Evolutionary conservation across 2,329 filamentous ascomycete species (phyloP).

Genomic region (Cladophialophora yegresii): DNA sequence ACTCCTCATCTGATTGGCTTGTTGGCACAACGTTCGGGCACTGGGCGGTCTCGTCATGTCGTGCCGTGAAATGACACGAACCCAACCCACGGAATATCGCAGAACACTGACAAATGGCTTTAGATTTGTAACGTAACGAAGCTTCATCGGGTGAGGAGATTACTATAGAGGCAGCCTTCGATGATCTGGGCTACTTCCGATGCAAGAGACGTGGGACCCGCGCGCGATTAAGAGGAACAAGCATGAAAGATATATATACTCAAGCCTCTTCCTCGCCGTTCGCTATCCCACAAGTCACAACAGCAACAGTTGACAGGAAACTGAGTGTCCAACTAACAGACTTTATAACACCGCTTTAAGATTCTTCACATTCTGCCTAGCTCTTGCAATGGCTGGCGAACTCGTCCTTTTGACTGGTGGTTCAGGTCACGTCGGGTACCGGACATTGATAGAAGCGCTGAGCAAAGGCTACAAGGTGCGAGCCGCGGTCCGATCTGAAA

Average conservation of each 20-base stretch:
- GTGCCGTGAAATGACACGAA: background rate
- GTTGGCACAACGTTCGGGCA: background rate
- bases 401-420: slow-evolving; percentile 35
- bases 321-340: background rate
- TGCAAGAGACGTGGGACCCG: background rate
- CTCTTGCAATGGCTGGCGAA: slow-evolving; percentile 21
- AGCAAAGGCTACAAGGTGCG: slow-evolving; percentile 37
- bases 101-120: slow-evolving; percentile 8
- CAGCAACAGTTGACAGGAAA: background rate
- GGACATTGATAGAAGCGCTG: slow-evolving; percentile 35
- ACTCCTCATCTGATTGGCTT: background rate
- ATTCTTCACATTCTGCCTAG: background rate
- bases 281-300: background rate
- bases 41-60: background rate
- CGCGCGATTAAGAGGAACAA: background rate
- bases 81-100: background rate
- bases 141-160: background rate
- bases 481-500: slow-evolving; percentile 36
- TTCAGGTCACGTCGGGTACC: slow-evolving; percentile 38
- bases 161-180: background rate
- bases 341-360: background rate
- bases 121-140: background rate
- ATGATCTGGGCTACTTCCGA: background rate
- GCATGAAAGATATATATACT: background rate
- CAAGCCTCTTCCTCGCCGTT: background rate